A percentile compares a stretch with the other conserved stretches of the same genome.
Evolutionary conservation across 2,329 filamentous ascomycete species (phyloP).

Genomic region (Diaporthe aspalathi): DNA sequence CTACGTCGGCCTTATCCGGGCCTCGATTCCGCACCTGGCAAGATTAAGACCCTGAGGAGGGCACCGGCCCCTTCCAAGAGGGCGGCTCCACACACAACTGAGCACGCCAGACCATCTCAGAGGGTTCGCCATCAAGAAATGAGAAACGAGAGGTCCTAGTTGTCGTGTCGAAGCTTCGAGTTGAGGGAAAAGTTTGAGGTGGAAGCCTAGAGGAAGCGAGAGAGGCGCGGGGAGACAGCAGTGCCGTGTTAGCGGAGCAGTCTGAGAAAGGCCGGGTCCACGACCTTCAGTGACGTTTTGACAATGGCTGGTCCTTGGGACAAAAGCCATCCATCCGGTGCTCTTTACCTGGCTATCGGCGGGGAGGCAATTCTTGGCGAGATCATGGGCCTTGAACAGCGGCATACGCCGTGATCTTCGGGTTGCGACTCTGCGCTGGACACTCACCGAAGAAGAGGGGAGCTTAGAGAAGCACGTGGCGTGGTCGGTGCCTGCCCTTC

Average conservation of each 20-base stretch:
- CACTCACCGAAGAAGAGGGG: not conserved
- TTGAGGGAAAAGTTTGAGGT: conserved; percentile 8
- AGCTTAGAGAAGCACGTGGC: not conserved
- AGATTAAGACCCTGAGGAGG: not conserved
- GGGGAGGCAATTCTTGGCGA: not conserved
- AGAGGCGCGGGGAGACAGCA: not conserved
- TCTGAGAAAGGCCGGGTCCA: not conserved
- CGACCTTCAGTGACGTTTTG: not conserved
- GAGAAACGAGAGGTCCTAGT: not conserved
- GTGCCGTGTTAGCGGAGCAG: not conserved
- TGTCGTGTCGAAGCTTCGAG: conserved; percentile 5
- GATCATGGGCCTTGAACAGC: not conserved
- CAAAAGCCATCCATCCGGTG: not conserved
- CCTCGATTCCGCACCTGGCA: not conserved
- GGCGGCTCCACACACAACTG: not conserved
- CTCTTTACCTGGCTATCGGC: not conserved
- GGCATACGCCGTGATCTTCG: not conserved
- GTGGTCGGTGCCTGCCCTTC: not conserved
- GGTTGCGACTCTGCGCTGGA: not conserved
- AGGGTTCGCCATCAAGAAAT: not conserved
- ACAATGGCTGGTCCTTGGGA: not conserved
- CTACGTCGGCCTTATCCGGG: not conserved
- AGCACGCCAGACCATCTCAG: not conserved
- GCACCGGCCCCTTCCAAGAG: not conserved
- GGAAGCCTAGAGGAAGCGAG: not conserved